Evolutionary conservation across 2,329 filamentous ascomycete genomes (phyloP).

Genomic region (Fusarium camptoceras): DNA sequence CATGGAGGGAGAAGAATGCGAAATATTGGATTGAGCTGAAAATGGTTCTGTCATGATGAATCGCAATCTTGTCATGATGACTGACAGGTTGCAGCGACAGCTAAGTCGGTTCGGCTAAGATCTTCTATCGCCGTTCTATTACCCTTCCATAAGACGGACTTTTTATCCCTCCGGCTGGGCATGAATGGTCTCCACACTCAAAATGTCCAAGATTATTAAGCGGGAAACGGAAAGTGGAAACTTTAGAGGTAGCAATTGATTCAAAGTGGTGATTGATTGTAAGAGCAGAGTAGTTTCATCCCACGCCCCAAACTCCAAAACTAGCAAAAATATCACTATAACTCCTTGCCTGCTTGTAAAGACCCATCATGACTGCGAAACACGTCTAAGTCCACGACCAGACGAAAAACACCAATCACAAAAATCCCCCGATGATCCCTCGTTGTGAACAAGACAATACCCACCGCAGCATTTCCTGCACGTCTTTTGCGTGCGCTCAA

Average conservation of each 20-base stretch:
- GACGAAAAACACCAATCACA: constrained; percentile 9
- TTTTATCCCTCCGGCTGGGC: constrained; percentile 6
- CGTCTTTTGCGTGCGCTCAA: constrained; percentile 74
- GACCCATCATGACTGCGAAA: not conserved
- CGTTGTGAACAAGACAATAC: constrained; percentile 87
- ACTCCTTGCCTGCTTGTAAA: not conserved
- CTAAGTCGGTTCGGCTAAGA: not conserved
- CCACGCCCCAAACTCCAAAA: constrained; percentile 31
- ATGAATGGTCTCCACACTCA: constrained; percentile 26
- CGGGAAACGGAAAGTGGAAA: not conserved
- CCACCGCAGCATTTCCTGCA: constrained; percentile 81
- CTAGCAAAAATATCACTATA: not conserved
- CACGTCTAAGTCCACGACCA: not conserved
- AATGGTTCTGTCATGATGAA: not conserved
- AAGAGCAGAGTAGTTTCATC: constrained; percentile 19
- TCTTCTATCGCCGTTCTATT: constrained; percentile 22
- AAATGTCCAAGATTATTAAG: not conserved
- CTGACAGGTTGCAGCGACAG: not conserved
- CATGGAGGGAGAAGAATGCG: not conserved
- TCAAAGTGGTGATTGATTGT: constrained; percentile 12
- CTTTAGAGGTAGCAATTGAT: not conserved
- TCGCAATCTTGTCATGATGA: not conserved
- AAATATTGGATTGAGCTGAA: not conserved
- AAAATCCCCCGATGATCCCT: constrained; percentile 70
- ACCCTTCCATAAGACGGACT: constrained; percentile 17